A percentile compares a stretch with the other conserved stretches of the same genome.
Evolutionary conservation across 371 early-diverging fungal species (phyloP).

Genomic region (Entomophthora muscae): DNA sequence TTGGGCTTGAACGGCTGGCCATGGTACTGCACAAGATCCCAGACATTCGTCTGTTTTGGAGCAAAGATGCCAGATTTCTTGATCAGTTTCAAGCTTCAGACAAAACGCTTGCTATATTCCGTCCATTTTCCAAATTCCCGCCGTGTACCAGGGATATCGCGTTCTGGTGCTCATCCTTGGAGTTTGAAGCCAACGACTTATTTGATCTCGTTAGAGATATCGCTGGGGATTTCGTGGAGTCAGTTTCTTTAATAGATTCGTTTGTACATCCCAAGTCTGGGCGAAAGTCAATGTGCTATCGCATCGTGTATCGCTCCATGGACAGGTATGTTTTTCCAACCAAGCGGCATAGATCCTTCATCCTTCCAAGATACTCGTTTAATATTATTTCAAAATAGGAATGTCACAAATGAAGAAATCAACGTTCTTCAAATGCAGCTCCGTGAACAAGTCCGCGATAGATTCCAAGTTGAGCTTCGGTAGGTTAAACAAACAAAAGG

Average conservation of each 20-base stretch:
- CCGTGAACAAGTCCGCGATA: conserved; percentile 36
- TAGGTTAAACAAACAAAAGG: conserved; percentile 18
- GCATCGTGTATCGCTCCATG: conserved; percentile 85
- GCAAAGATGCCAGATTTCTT: conserved; percentile 71
- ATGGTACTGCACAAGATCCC: conserved; percentile 91
- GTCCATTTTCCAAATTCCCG: conserved; percentile 66
- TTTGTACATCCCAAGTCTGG: conserved; percentile 76
- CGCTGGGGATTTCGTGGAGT: conserved; percentile 85
- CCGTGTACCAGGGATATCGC: conserved; percentile 86
- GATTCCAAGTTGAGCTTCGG: conserved; percentile 61
- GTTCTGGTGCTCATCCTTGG: conserved; percentile 49
- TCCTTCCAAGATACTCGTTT: too few relatives aligned
- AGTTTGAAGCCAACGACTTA: conserved; percentile 83
- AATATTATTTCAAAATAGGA: conserved; percentile 22
- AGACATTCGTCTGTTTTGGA: conserved; percentile 95
- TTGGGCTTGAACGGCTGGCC: conserved; percentile 91
- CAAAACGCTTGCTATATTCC: conserved; percentile 31
- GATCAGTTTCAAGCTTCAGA: conserved; percentile 58
- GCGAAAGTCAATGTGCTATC: conserved; percentile 65
- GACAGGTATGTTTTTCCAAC: too few relatives aligned
- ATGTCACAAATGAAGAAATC: conserved; percentile 83
- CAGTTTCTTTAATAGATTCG: conserved; percentile 71
- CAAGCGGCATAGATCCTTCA: too few relatives aligned
- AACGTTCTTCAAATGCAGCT: conserved; percentile 73
- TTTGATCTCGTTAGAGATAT: conserved; percentile 81